Evolutionary conservation across 83 land plant species (phyloP), one percentile per base, ranked within the genome.

Genomic region (Diphasiastrum complanatum): DNA sequence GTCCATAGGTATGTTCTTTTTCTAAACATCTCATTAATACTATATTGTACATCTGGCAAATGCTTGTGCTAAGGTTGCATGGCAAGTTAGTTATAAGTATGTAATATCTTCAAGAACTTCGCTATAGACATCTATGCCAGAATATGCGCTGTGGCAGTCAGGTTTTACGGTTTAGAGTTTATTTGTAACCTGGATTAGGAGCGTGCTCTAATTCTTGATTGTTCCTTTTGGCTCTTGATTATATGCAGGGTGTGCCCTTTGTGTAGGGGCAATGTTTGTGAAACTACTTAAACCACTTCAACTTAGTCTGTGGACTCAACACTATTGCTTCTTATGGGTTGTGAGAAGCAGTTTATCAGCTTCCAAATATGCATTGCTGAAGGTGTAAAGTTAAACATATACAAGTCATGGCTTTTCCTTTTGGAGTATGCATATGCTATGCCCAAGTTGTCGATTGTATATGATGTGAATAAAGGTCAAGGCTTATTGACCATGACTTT

Each of bases 1-100:
- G 79, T 74, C 68, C 80, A 77, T 43, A 68, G 80, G 80, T 77
- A 47, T 34, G 36, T 49, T 14, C n/a, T 16, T 51, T 22, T 6
- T 32, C 48, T 49, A 24, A 18, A 5, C 55, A 12, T 45, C 51
- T 12, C 2, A 41, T 24, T 14, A 45, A 45, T 36, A 50, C 63
- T 56, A 2, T 12, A 33, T 11, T 56, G n/a, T 12, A 20, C 51
- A 25, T 14, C 1, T 1, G 28, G 16, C n/a, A 25, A 58, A 2
- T 45, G 0, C 16, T 23, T 45, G 11, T n/a, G 0, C 45, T 10
- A 43, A 28, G 24, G 11, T 23, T 62, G 43, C 38, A 12, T 59
- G 6, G 0, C 18, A 0, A 16, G 0, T 23, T 43, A 34, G 51
- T 19, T 36, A 40, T 40, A 16, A 12, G 25, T 16, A 2, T 35